These are phyloP conservation scores for Lactarius akahatsu DNA, from an alignment of 768 basidiomycete species.

Conservation along the genomic window DNA sequence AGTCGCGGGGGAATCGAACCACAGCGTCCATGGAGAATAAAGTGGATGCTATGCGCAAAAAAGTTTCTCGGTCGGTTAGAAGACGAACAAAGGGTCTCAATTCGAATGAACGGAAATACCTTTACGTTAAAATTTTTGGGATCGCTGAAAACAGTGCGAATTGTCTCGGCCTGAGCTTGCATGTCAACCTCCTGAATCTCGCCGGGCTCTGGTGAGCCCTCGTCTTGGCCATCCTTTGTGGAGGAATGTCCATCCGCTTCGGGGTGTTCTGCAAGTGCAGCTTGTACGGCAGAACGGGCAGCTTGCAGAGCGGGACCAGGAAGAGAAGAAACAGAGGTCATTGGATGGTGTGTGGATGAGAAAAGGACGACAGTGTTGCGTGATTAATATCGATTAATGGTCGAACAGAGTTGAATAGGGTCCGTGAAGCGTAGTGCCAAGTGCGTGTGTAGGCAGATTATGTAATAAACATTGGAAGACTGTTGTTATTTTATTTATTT, in stretches of 20 bases:
- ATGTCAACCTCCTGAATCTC: slow-evolving; percentile 88
- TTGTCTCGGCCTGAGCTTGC: slow-evolving; percentile 76
- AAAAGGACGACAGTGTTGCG: background rate
- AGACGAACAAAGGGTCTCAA: background rate
- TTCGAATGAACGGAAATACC: slow-evolving; percentile 44
- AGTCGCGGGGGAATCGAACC: slow-evolving; percentile 94
- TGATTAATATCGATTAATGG: slow-evolving; percentile 1
- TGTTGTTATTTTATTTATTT: slow-evolving; percentile 1
- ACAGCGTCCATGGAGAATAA: slow-evolving; percentile 93
- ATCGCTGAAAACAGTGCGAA: slow-evolving; percentile 92
- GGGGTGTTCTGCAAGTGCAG: slow-evolving; percentile 63
- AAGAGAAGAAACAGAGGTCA: slow-evolving; percentile 49
- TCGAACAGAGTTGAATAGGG: slow-evolving; percentile 1
- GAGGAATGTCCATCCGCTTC: slow-evolving; percentile 32
- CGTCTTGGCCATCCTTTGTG: slow-evolving; percentile 37
- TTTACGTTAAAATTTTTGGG: slow-evolving; percentile 95
- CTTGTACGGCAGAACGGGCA: slow-evolving; percentile 72
- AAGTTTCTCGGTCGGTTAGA: background rate
- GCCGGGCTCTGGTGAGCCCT: slow-evolving; percentile 58
- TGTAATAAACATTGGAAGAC: background rate
- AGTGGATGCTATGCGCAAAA: slow-evolving; percentile 71
- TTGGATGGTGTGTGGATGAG: slow-evolving; percentile 15
- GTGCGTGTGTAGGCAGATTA: background rate
- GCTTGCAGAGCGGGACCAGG: slow-evolving; percentile 70
- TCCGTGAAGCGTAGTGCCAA: background rate